These are phyloP conservation scores for Nicotiana tabacum DNA, from an alignment of 257 asterid species.

Conservation along the genomic window DNA sequence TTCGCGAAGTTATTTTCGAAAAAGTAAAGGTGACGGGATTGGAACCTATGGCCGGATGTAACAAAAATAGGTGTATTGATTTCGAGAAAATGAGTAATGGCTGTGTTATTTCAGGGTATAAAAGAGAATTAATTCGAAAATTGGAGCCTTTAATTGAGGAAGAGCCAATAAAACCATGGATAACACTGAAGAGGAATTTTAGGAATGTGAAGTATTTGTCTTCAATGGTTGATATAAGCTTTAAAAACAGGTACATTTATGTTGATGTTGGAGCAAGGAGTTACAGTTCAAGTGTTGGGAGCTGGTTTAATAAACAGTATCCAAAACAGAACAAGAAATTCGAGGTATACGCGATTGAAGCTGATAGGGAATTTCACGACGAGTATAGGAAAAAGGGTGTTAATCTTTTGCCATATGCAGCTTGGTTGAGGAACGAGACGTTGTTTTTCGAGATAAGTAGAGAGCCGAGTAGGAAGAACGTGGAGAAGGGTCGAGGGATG, in stretches of 20 bases:
- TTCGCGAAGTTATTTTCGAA: constrained; percentile 38
- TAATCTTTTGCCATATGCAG: constrained; percentile 45
- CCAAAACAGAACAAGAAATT: constrained; percentile 60
- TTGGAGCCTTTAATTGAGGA: constrained; percentile 33
- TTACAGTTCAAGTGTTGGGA: constrained; percentile 55
- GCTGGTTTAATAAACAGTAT: constrained; percentile 56
- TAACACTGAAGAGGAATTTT: constrained; percentile 34
- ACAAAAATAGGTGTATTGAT: neutral
- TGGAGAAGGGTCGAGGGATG: constrained; percentile 45
- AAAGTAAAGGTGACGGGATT: constrained; percentile 18
- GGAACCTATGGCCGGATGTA: neutral
- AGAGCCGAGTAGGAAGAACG: constrained; percentile 32
- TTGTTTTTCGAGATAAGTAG: constrained; percentile 46
- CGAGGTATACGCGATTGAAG: constrained; percentile 54
- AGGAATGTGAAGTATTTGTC: constrained; percentile 45
- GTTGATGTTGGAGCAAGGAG: constrained; percentile 60
- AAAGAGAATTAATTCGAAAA: constrained; percentile 26
- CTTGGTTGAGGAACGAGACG: constrained; percentile 63
- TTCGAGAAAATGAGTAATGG: neutral
- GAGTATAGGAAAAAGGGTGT: constrained; percentile 48
- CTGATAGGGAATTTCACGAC: constrained; percentile 35
- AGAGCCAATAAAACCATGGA: constrained; percentile 47
- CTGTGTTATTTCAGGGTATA: constrained; percentile 28
- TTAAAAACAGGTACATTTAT: constrained; percentile 44
- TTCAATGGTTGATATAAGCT: constrained; percentile 51